These are phyloP conservation scores for Diaporthe longicolla DNA, from an alignment of 2,329 filamentous ascomycete species.

Conservation along the genomic window DNA sequence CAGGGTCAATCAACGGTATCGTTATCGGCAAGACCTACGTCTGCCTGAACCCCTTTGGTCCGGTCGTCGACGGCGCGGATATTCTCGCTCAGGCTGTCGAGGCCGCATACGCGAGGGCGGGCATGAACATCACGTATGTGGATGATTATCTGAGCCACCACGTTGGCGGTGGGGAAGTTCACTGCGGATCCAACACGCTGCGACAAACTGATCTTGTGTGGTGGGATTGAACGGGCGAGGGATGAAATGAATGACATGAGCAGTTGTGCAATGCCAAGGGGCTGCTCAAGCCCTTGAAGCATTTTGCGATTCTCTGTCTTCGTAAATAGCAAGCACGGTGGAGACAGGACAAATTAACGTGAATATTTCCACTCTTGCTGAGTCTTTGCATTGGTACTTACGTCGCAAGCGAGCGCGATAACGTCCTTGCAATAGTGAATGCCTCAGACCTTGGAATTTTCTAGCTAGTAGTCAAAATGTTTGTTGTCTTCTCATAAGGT, in stretches of 20 bases:
- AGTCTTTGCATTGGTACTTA: too few relatives aligned
- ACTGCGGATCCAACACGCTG: not conserved
- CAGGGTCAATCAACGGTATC: not conserved
- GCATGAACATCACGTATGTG: not conserved
- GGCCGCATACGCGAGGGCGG: not conserved
- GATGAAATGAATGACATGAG: not conserved
- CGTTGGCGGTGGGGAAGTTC: not conserved
- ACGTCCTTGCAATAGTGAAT: too few relatives aligned
- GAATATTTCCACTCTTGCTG: too few relatives aligned
- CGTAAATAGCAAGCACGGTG: not conserved
- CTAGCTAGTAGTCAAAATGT: too few relatives aligned
- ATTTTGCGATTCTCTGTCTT: not conserved
- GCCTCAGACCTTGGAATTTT: too few relatives aligned
- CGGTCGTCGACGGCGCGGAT: not conserved
- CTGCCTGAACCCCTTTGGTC: not conserved
- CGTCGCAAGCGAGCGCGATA: too few relatives aligned
- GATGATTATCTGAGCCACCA: not conserved
- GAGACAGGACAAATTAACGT: too few relatives aligned
- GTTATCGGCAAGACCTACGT: slow-evolving; percentile 1
- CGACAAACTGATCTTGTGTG: not conserved
- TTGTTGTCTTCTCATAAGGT: too few relatives aligned
- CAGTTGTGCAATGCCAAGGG: not conserved
- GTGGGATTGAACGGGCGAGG: not conserved
- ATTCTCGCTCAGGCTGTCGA: not conserved
- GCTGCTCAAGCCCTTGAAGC: not conserved